Conservation (phyloP, 768 basidiomycete species). For the Hygrocybe coccinea region DNA sequence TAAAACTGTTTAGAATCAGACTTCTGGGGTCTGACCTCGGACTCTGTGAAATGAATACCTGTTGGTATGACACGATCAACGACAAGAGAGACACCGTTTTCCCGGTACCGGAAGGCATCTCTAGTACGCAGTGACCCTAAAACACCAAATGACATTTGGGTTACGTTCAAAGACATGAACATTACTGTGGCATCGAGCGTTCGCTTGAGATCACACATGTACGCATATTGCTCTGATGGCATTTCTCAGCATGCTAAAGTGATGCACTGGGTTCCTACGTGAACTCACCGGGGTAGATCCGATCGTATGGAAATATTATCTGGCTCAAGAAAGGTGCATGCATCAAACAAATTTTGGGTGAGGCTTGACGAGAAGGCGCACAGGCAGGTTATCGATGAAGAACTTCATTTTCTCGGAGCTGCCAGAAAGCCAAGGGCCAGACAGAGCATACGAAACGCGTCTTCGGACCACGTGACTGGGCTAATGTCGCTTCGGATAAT, state of each 20-base stretch:
- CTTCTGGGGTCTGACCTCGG: slow-evolving; percentile 3
- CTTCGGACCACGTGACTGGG: slow-evolving; percentile 19
- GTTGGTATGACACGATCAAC: slow-evolving; percentile 96
- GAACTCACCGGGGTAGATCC: slow-evolving; percentile 87
- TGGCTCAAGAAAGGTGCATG: slow-evolving; percentile 24
- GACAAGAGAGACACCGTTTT: slow-evolving; percentile 96
- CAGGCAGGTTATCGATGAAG: slow-evolving; percentile 74
- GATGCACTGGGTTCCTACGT: background rate
- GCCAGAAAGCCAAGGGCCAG: too few relatives aligned
- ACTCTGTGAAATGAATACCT: slow-evolving; percentile 43
- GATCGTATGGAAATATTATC: slow-evolving; percentile 91
- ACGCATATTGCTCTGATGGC: slow-evolving; percentile 90
- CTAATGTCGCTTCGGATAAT: too few relatives aligned
- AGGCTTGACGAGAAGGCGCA: slow-evolving; percentile 31
- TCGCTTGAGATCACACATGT: slow-evolving; percentile 98
- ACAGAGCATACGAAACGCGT: too few relatives aligned
- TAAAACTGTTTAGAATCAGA: slow-evolving; percentile 61
- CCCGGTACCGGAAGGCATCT: slow-evolving; percentile 99
- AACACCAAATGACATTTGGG: slow-evolving; percentile 1
- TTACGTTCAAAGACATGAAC: slow-evolving; percentile 1
- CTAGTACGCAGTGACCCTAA: slow-evolving; percentile 97
- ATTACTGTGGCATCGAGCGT: slow-evolving; percentile 88
- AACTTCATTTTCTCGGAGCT: slow-evolving; percentile 66
- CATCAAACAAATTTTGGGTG: slow-evolving; percentile 2
- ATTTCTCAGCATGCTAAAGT: background rate